Conservation (phyloP, 331 rosid species). For the Phaseolus coccineus region DNA sequence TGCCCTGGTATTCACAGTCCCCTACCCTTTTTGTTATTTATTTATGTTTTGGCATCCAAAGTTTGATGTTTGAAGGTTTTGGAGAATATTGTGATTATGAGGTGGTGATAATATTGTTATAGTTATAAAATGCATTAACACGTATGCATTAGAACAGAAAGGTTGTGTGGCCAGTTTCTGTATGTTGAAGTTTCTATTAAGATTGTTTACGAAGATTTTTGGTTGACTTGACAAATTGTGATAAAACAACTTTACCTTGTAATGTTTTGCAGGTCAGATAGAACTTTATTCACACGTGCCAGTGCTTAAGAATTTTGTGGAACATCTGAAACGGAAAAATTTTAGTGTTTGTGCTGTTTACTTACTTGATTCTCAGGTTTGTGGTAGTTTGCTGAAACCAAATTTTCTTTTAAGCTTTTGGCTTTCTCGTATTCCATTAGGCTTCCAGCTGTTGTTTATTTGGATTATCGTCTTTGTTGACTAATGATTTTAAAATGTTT, state of each 20-base stretch:
- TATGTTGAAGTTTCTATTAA: background rate
- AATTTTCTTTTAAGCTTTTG: conserved; percentile 10
- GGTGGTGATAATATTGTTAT: conserved; percentile 15
- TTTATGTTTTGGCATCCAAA: background rate
- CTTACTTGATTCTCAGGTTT: conserved; percentile 94
- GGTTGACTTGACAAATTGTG: conserved; percentile 14
- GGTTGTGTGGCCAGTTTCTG: conserved; percentile 7
- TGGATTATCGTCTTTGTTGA: conserved; percentile 15
- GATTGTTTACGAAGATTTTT: conserved; percentile 15
- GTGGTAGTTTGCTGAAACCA: conserved; percentile 35
- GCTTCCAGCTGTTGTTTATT: background rate
- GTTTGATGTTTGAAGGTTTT: background rate
- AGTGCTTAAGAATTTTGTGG: conserved; percentile 81
- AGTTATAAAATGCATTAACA: background rate
- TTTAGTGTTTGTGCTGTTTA: conserved; percentile 88
- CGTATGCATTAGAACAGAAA: conserved; percentile 7
- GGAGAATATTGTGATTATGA: background rate
- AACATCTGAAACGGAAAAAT: conserved; percentile 78
- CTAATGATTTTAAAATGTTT: conserved; percentile 31
- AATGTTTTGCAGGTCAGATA: conserved; percentile 40
- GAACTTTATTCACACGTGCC: conserved; percentile 93
- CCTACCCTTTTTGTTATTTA: background rate
- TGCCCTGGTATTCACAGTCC: conserved; percentile 77
- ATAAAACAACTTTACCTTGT: conserved; percentile 20
- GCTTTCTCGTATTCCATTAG: conserved; percentile 1